Base-by-base conservation (phyloP, 768 basidiomycete species). In the Phaffia tasmanica region DNA sequence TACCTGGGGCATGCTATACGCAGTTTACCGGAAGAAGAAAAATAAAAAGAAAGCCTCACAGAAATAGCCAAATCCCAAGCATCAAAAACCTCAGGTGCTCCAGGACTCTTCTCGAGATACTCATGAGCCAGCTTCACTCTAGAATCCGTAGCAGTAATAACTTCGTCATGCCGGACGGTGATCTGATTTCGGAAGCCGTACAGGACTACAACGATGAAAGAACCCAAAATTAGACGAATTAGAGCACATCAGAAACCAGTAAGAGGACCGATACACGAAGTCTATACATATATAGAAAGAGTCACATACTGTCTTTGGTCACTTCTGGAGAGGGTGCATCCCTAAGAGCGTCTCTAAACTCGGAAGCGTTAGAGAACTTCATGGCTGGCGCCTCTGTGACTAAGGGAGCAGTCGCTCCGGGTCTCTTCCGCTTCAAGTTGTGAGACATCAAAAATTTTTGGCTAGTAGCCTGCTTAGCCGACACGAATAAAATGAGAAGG, bases 131-230 rank as follows among this genome's bases (percentile, higher is more conserved):
- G 78, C 2, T 57, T 69, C 30, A 69, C 67, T 46, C 62, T 63
- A 7, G 67, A 57, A 54, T 69, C 67, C 46, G 67, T 64, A 47
- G 67, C 46, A 82, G 79, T 0, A 82, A 79, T 2, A 80, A 66
- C 16, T 72, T 69, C 72, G 69, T 88, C 86, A 57, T 74, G 72
- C 71, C 80, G 80, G 30, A 83, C 70, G 3, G 81, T 81, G 19
- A 89, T 73, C 68, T 85, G 85, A 70, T 86, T 86, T 48, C 86
- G 79, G 67, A 89, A 73, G 5, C 81, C 77, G 30, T 75, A 80
- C 35, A 88, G 71, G 30, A 73, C 82, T 82, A 48, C 16, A 4
- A 27, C n/a, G 0, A 21, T 9, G 42, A 5, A 30, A 3, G n/a
- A 27, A 15, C n/a, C 4, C 19, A 16, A 2, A 3, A 16, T n/a